Conservation (phyloP, 1,139 yeast genomes). For the Yamadazyma dushanensis region DNA sequence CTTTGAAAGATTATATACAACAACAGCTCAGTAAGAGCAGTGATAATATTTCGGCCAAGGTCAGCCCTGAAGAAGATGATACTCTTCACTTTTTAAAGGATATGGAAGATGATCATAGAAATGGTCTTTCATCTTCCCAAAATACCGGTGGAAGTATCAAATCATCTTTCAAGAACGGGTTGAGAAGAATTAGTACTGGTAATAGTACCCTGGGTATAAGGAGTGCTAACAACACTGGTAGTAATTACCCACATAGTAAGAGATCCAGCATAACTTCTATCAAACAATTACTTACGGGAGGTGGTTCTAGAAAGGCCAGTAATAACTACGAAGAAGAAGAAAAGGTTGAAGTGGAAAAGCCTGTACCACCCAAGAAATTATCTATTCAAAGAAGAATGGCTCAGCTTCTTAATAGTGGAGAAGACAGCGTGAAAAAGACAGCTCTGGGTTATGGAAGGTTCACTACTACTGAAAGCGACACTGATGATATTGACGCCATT, state of each 20-base stretch:
- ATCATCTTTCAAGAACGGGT: constrained; percentile 31
- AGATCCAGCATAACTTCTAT: constrained; percentile 43
- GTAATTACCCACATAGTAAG: constrained; percentile 22
- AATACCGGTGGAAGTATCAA: constrained; percentile 51
- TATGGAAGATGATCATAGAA: constrained; percentile 33
- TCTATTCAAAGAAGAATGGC: constrained; percentile 72
- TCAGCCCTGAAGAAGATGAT: constrained; percentile 22
- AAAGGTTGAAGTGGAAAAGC: constrained; percentile 9
- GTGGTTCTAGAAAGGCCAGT: constrained; percentile 14
- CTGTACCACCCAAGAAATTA: constrained; percentile 26
- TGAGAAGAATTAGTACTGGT: constrained; percentile 45
- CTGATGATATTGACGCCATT: constrained; percentile 43
- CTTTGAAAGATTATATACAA: constrained; percentile 36
- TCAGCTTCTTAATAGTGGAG: constrained; percentile 49
- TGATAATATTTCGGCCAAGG: constrained; percentile 18
- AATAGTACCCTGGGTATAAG: constrained; percentile 21
- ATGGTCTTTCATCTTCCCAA: constrained; percentile 19
- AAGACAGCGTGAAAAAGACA: constrained; percentile 45
- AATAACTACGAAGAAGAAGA: constrained; percentile 10
- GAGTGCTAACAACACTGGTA: constrained; percentile 23
- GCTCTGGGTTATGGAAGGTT: constrained; percentile 78
- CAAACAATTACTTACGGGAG: constrained; percentile 46
- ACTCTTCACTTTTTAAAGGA: constrained; percentile 60
- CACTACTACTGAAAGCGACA: constrained; percentile 37
- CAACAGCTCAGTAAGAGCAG: constrained; percentile 30